Evolutionary conservation across 371 early-diverging fungal genomes (phyloP), one percentile per base, ranked within the genome.

Genomic region (Vavraia culicis): DNA sequence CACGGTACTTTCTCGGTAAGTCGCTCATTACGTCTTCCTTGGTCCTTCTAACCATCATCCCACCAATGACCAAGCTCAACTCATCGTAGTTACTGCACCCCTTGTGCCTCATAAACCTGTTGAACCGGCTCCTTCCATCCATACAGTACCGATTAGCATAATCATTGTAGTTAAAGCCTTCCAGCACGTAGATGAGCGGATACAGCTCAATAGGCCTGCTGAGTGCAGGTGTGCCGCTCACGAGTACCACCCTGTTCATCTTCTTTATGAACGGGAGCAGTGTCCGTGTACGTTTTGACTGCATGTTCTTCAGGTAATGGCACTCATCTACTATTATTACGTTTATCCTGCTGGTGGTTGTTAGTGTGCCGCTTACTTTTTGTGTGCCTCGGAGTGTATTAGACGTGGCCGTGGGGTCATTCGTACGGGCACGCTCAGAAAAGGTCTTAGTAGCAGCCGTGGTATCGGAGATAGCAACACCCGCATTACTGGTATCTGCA

Each of bases 91-190:
- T 74, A 27, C 44, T 57, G 23, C 61, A 52, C n/a, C 75, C 75
- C 58, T 61, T 62, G 41, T 57, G 68, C 19, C 56, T 37, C 8
- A 40, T 40, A 4, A 32, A 5, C 15, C 45, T 39, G 22, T 36
- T 27, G 15, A 39, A 3, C 10, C 45, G 52, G 18, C 8, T 41
- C 62, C 65, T 59, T 16, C 52, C 48, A 9, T 62, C 71, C 38
- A 66, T 49, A 39, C 80, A 79, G 58, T 78, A 80, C 4, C 78
- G 62, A 16, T 59, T 54, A 5, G 72, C 71, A 63, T 68, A 80
- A 19, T 62, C 52, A 8, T 42, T 22, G 14, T 69, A 55, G 10
- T 41, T 59, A 57, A 74, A 76, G 18, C 61, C 61, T 27, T 64
- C 46, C 16, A 78, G 42, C 0, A 71, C 63, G n/a, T 43, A 48